Base-by-base conservation (phyloP, 805 yeast species). In the Hanseniaspora thailandica region DNA sequence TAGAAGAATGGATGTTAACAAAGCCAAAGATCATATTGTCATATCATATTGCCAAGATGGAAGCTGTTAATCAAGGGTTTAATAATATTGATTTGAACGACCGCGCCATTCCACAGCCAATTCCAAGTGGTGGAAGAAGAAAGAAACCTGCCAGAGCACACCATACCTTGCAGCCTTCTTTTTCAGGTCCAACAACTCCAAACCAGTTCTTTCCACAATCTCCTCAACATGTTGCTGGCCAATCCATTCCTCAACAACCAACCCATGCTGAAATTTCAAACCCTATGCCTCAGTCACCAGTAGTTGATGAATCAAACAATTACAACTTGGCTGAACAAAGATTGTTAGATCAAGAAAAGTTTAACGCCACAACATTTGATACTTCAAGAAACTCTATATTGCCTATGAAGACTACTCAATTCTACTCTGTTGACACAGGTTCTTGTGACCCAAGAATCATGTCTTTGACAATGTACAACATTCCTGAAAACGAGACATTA, bases 321-420 rank as follows among this genome's bases (percentile, higher is more conserved):
- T 64, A 63, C 47, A 50, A 59, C 49, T 62, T 68, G 12, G 57
- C 71, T 6, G 62, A 63, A 5, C 68, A 67, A 49, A 63, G 72
- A 56, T 60, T 63, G 58, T 62, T 63, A 41, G 66, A 64, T 53
- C 71, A 69, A 47, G 60, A 67, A 23, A 66, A 69, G 52, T 67
- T 68, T 56, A 59, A 68, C 58, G 58, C 69, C 57, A 66, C 66
- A 44, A 65, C 77, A 1, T 89, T 86, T 66, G 73, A 75, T 47
- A 84, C 96, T 1, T 80, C 85, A 60, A 80, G 81, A 63, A 80
- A 86, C 62, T 82, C 86, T 1, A 74, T 78, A 10, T 95, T 97
- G 5, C 97, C 97, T 3, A 71, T 80, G 13, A 82, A 95, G 0
- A 85, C 90, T 0, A 77, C 86, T 1, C 81, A 78, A 57, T 86